Evolutionary conservation across 2,329 filamentous ascomycete genomes (phyloP).

Genomic region (Diplocarpon mali): DNA sequence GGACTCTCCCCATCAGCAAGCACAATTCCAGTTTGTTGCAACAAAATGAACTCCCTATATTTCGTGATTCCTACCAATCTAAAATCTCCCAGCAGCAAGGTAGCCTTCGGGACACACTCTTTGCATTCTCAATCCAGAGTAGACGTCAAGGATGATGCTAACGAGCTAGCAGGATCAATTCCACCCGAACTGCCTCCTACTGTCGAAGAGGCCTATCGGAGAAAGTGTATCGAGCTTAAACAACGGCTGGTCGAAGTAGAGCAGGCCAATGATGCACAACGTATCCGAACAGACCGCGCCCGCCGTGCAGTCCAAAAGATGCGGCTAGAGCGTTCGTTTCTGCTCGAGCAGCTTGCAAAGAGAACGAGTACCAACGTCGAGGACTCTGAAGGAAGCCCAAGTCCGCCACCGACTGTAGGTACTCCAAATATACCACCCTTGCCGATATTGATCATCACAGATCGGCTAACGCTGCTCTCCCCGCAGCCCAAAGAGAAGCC

Average conservation of each 20-base stretch:
- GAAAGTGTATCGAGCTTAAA: slow-evolving; percentile 92
- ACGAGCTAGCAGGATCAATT: slow-evolving; percentile 31
- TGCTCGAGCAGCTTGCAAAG: slow-evolving; percentile 61
- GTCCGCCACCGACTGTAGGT: slow-evolving; percentile 67
- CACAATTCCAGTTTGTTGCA: too few relatives aligned
- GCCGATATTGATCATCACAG: slow-evolving; percentile 13
- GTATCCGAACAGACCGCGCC: slow-evolving; percentile 66
- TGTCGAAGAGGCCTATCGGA: slow-evolving; percentile 89
- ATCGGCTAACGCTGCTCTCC: slow-evolving; percentile 16
- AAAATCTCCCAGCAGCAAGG: too few relatives aligned
- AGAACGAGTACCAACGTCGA: slow-evolving; percentile 65
- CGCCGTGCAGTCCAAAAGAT: slow-evolving; percentile 84
- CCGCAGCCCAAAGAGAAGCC: slow-evolving; percentile 75
- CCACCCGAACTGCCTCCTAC: slow-evolving; percentile 66
- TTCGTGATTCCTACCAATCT: too few relatives aligned
- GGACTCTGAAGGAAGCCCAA: slow-evolving; percentile 69
- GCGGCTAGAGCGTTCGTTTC: slow-evolving; percentile 71
- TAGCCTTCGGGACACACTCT: too few relatives aligned
- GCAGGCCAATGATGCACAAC: slow-evolving; percentile 75
- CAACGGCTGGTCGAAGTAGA: slow-evolving; percentile 87
- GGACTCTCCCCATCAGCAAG: too few relatives aligned
- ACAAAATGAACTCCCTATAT: too few relatives aligned
- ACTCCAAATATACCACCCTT: slow-evolving; percentile 10
- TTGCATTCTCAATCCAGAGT: too few relatives aligned
- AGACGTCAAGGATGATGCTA: slow-evolving; percentile 3